These are phyloP conservation scores for Bremia lactucae DNA, from an alignment of 352 stramenopile genomes.

Conservation along the genomic window DNA sequence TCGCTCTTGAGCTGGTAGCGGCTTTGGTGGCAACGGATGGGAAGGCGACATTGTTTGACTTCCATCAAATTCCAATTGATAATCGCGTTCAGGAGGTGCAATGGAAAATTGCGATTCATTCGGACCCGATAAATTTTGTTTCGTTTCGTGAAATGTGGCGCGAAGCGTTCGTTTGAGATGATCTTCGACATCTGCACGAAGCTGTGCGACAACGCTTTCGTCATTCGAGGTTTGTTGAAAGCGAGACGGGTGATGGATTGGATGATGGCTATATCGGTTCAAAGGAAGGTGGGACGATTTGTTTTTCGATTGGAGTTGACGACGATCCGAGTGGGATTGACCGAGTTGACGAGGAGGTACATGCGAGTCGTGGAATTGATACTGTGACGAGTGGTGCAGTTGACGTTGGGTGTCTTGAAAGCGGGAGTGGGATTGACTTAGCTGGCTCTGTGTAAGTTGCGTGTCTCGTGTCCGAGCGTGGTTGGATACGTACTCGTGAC, in stretches of 20 bases:
- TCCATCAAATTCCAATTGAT: conserved; percentile 35
- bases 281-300: conserved; percentile 4
- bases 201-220: conserved; percentile 15
- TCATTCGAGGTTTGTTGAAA: conserved; percentile 14
- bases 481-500: too few species aligned
- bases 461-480: too few species aligned
- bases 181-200: conserved; percentile 21
- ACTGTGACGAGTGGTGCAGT: conserved; percentile 3
- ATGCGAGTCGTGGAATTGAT: conserved; percentile 1
- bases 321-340: not conserved
- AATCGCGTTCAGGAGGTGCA: conserved; percentile 32
- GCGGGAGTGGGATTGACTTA: conserved; percentile 6
- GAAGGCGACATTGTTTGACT: conserved; percentile 28
- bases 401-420: conserved; percentile 5
- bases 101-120: conserved; percentile 27
- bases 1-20: conserved; percentile 25
- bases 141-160: conserved; percentile 11
- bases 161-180: conserved; percentile 20
- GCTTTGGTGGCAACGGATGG: conserved; percentile 33
- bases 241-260: conserved; percentile 8
- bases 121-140: conserved; percentile 5
- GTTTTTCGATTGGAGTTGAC: conserved; percentile 1
- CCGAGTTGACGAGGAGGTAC: conserved; percentile 7
- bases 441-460: conserved; percentile 8
- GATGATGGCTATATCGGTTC: conserved; percentile 6